Conservation (phyloP, 306 rosid species). For the Styphnolobium japonicum region DNA sequence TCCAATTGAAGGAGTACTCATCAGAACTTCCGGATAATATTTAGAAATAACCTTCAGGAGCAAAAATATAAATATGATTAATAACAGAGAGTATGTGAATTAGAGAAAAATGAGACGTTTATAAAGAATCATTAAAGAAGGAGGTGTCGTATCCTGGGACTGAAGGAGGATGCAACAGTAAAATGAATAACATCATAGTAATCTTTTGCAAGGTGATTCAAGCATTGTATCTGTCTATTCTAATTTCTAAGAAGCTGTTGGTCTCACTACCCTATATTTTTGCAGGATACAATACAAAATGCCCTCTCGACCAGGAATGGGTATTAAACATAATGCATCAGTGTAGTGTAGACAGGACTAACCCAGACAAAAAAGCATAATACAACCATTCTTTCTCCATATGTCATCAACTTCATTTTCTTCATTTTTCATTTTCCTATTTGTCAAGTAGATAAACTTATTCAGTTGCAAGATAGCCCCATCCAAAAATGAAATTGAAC, state of each 20-base stretch:
- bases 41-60: conserved; percentile 63
- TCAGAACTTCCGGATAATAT: conserved; percentile 64
- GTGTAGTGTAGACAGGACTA: not conserved
- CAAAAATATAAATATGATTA: conserved; percentile 1
- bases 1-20: conserved; percentile 71
- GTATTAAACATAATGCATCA: not conserved
- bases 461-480: not conserved
- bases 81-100: not conserved
- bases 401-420: conserved; percentile 11
- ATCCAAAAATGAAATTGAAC: not conserved
- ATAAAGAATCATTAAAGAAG: not conserved
- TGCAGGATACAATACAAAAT: not conserved
- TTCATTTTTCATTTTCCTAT: not conserved
- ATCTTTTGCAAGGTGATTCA: not conserved
- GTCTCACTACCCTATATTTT: conserved; percentile 6
- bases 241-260: not conserved
- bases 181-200: conserved; percentile 1
- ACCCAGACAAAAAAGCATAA: not conserved
- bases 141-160: not conserved
- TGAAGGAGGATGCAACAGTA: not conserved
- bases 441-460: not conserved
- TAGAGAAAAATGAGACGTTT: not conserved
- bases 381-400: not conserved
- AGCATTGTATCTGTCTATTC: not conserved
- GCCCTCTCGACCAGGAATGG: not conserved